Base-by-base conservation (phyloP, 75 land plant species). In the Pinus taeda region DNA sequence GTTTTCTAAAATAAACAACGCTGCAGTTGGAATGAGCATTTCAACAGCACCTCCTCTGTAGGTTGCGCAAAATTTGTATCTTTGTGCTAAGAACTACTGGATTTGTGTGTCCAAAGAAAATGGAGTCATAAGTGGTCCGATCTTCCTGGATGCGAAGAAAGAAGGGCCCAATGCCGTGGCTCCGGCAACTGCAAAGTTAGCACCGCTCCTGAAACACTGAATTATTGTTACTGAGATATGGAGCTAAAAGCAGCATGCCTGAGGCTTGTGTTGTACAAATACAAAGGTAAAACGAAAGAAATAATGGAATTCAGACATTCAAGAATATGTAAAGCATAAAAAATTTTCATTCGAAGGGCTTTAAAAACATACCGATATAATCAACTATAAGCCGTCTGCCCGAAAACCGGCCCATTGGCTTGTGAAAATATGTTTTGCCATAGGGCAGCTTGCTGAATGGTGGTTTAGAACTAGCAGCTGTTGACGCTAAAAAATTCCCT, bases 301-400 rank as follows among this genome's bases (percentile, higher is more conserved):
- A 49, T 9, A 49, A 49, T 9, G 55, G 9, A 9, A 49, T 12
- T 49, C 8, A 5, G 9, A 20, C 62, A 60, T 18, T 20, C 12
- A 49, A 49, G 1, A 49, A 49, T 49, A 49, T 49, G 55, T 9
- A 49, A 49, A 49, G 55, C 9, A 49, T 9, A 1, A 13, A 49
- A 11, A 49, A 9, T 49, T 1, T 49, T 49, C 12, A 8, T 49
- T 49, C 8, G 9, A 1, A 49, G 11, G 55, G 12, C 0, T 49
- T 49, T 11, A 49, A 49, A 49, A 11, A 9, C 33, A 53, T 12
- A 85, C 78, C 83, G 2, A 85, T 60, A 76, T 78, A 87, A 58
- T 87, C 89, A 3, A 84, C 26, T 0, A 88, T 73, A 3, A 88
- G 59, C 15, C 85, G 78, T 24, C 83, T 85, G 57, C 81, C 81